Percentiles rank a stretch among this genome's conserved stretches.
These are phyloP conservation scores for Phytophthora palmivora DNA, from an alignment of 352 stramenopile species.

Conservation along the genomic window DNA sequence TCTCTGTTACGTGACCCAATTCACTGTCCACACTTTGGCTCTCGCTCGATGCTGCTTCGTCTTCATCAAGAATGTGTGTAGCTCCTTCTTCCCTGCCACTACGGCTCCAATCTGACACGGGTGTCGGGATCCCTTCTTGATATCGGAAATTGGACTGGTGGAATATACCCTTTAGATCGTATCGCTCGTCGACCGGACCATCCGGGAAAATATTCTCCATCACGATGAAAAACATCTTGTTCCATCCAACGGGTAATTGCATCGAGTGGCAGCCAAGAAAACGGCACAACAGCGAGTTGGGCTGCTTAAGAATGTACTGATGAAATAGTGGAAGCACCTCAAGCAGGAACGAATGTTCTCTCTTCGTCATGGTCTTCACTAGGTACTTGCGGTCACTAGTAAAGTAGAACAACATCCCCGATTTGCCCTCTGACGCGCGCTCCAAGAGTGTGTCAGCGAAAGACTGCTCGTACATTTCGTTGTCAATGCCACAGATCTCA, in stretches of 20 bases:
- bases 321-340: constrained; percentile 85
- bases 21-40: constrained; percentile 41
- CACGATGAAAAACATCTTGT: constrained; percentile 92
- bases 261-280: constrained; percentile 89
- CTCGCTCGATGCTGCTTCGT: constrained; percentile 38
- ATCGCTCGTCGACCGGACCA: constrained; percentile 77
- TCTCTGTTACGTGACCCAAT: constrained; percentile 51
- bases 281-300: constrained; percentile 79
- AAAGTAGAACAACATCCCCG: constrained; percentile 91
- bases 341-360: constrained; percentile 85
- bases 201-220: constrained; percentile 91
- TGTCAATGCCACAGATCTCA: constrained; percentile 77
- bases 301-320: constrained; percentile 87
- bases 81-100: constrained; percentile 38
- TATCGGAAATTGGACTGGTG: constrained; percentile 64
- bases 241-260: constrained; percentile 90
- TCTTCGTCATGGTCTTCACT: constrained; percentile 92
- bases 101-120: constrained; percentile 44
- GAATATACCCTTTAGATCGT: constrained; percentile 88
- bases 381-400: constrained; percentile 86
- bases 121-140: constrained; percentile 50
- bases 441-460: constrained; percentile 88
- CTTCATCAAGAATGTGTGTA: constrained; percentile 26
- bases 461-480: constrained; percentile 82
- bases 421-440: constrained; percentile 85